phyloP scores from a whole-genome alignment of 305 asterid species.

The Solanum hybrid region DNA sequence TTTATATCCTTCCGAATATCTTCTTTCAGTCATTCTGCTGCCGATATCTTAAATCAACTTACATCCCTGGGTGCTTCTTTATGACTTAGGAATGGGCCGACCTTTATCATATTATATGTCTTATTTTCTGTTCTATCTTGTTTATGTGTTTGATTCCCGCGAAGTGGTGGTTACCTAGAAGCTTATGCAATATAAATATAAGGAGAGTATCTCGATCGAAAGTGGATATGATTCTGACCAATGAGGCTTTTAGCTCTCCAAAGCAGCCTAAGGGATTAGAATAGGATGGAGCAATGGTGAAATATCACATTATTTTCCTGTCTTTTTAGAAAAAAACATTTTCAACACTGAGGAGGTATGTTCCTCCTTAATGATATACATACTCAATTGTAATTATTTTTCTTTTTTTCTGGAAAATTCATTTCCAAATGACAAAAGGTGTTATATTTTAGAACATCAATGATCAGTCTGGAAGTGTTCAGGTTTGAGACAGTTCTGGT shows the following conservation, averaged over 20 bases:
- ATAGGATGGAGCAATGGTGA: background rate
- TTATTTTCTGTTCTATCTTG: background rate
- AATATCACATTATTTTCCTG: background rate
- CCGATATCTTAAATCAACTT: background rate
- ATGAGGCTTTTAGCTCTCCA: background rate
- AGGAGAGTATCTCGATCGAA: background rate
- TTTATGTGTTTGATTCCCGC: background rate
- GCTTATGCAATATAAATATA: background rate
- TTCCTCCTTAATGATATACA: background rate
- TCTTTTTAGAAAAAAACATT: background rate
- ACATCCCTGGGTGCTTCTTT: background rate
- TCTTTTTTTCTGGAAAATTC: background rate
- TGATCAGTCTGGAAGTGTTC: background rate
- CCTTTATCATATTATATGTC: background rate
- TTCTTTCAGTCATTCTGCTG: background rate
- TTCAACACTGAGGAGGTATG: background rate
- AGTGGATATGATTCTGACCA: background rate
- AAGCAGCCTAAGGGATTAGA: background rate
- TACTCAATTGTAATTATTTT: background rate
- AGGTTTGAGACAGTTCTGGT: background rate
- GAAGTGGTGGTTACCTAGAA: background rate
- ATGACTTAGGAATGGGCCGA: background rate
- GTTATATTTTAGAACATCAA: background rate
- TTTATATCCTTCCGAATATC: background rate
- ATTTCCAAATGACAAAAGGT: background rate